Evolutionary conservation across 75 land plant species (phyloP), one percentile per base, ranked within the genome.

Genomic region (Cryptomeria japonica): DNA sequence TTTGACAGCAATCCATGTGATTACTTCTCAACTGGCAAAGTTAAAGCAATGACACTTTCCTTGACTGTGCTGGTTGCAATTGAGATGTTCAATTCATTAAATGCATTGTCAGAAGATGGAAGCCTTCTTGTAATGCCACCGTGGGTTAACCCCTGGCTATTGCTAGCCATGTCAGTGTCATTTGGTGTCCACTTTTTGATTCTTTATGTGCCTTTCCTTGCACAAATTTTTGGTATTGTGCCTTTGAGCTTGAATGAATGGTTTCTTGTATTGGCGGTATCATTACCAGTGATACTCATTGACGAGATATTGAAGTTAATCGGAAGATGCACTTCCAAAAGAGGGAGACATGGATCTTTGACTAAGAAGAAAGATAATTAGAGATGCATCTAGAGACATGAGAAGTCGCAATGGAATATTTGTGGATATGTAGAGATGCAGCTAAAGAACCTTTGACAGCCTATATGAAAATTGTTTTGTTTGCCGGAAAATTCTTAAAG

Each of bases 61-160:
- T 89, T 96, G 3, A 93, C 98, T 19, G 97, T 96, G 25, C 79
- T 96, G 85, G 98, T 96, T 32, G 92, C 94, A 56, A 96, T 96
- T 85, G 98, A 96, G 89, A 96, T 96, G 98, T 96, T 96, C 91
- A 96, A 96, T 84, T 94, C 98, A 37, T 92, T 96, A 58, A 96
- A 96, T 86, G 98, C 98, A 49, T 93, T 96, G 10, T 96, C 98
- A 15, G 98, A 96, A 88, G 96, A 96, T 86, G 94, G 93, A 14
- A 96, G 97, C 86, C 94, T 96, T 14, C 77, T 94, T 77, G 89
- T 88, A 38, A 96, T 96, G 97, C 97, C 96, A 5, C 98, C 98
- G 41, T 96, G 97, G 98, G 93, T 93, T 37, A 96, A 96, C 90
- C 97, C 96, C 3, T 96, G 94, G 92, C 95, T 96, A 12, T 91